These are phyloP conservation scores for Porpolomopsis calyptriformis DNA, from an alignment of 768 basidiomycete genomes.

Conservation along the genomic window DNA sequence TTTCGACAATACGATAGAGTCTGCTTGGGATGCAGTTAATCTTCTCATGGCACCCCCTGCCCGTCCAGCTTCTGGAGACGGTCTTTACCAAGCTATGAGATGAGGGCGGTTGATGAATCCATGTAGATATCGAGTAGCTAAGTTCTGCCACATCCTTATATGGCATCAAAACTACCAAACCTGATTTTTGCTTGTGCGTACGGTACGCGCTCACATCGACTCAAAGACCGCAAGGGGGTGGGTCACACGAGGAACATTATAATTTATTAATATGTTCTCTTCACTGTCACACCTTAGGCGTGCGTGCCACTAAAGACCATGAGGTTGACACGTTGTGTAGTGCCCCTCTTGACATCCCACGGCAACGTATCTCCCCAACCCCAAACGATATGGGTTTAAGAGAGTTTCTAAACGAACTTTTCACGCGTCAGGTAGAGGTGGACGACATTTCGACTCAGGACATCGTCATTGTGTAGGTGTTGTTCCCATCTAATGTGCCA, in stretches of 20 bases:
- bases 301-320: background rate
- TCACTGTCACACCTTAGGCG: too few relatives aligned
- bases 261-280: too few relatives aligned
- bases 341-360: background rate
- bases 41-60: background rate
- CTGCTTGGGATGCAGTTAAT: slow-evolving; percentile 15
- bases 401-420: background rate
- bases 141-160: too few relatives aligned
- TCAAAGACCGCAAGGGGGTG: too few relatives aligned
- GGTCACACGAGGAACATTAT: too few relatives aligned
- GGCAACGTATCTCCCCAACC: background rate
- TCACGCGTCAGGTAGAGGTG: background rate
- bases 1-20: slow-evolving; percentile 10
- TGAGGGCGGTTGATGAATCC: too few relatives aligned
- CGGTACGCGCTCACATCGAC: too few relatives aligned
- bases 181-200: too few relatives aligned
- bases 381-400: background rate
- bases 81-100: too few relatives aligned
- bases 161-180: too few relatives aligned
- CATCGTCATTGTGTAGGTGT: background rate
- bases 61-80: background rate
- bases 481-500: background rate
- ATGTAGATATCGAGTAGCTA: too few relatives aligned
- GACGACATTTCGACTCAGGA: background rate
- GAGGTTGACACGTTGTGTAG: background rate